These are phyloP conservation scores for Brettanomyces naardenensis DNA, from an alignment of 805 yeast species.

Conservation along the genomic window DNA sequence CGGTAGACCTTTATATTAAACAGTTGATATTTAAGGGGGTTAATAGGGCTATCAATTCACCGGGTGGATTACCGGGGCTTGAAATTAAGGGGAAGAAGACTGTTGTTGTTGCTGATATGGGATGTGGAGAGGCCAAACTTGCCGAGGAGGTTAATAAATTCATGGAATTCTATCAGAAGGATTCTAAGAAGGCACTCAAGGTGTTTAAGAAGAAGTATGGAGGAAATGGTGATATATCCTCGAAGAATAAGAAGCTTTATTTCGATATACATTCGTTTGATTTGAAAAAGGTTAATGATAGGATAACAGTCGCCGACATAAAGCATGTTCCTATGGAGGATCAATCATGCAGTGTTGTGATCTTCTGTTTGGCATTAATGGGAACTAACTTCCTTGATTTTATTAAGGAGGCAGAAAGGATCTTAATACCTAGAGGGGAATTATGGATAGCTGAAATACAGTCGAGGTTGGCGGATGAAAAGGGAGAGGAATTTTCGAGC, in stretches of 20 bases:
- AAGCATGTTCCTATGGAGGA: constrained; percentile 80
- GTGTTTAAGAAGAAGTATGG: constrained; percentile 20
- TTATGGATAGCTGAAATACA: constrained; percentile 97
- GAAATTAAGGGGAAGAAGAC: constrained; percentile 33
- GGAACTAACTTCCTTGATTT: constrained; percentile 95
- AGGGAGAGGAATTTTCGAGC: constrained; percentile 74
- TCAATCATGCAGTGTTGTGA: constrained; percentile 75
- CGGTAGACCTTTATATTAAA: constrained; percentile 82
- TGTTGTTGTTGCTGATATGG: constrained; percentile 94
- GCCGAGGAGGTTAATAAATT: constrained; percentile 56
- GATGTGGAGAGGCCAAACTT: constrained; percentile 95
- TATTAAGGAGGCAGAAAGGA: constrained; percentile 79
- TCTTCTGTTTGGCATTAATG: constrained; percentile 92
- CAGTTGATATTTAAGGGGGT: constrained; percentile 53
- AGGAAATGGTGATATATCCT: constrained; percentile 10
- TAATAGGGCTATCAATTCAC: constrained; percentile 72
- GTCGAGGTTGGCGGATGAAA: constrained; percentile 73
- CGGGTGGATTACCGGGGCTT: constrained; percentile 89
- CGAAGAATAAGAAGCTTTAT: constrained; percentile 25
- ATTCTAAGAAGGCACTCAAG: constrained; percentile 26
- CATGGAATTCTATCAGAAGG: constrained; percentile 23
- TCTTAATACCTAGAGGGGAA: constrained; percentile 86
- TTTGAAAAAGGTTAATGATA: constrained; percentile 76
- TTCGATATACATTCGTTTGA: constrained; percentile 83
- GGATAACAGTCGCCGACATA: constrained; percentile 96